phyloP scores from a whole-genome alignment of 495 filamentous ascomycete genomes.

The Podospora didyma region DNA sequence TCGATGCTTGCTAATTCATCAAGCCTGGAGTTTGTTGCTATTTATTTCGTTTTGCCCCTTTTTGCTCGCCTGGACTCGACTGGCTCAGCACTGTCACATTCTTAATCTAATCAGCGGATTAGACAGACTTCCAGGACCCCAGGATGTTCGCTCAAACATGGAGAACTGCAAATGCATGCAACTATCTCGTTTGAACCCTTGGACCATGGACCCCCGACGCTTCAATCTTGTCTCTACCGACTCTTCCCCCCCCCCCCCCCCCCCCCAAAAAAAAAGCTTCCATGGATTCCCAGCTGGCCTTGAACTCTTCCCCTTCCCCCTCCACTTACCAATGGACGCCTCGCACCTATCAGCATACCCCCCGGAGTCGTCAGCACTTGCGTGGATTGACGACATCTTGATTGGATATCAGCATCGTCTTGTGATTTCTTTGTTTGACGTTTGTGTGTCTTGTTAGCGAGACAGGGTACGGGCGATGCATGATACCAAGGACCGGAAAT shows the following conservation, averaged over 20 bases:
- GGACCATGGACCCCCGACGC: slow-evolving; percentile 9
- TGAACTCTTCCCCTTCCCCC: slow-evolving; percentile 8
- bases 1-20: slow-evolving; percentile 24
- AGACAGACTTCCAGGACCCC: slow-evolving; percentile 36
- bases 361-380: slow-evolving; percentile 8
- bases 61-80: slow-evolving; percentile 26
- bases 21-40: slow-evolving; percentile 18
- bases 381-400: slow-evolving; percentile 5
- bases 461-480: slow-evolving; percentile 17
- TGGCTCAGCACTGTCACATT: slow-evolving; percentile 16
- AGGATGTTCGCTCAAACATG: slow-evolving; percentile 30
- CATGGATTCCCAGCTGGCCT: slow-evolving; percentile 5
- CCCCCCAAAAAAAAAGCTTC: background rate
- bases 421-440: slow-evolving; percentile 24
- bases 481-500: slow-evolving; percentile 23
- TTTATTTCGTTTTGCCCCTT: background rate
- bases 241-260: no score
- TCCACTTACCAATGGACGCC: slow-evolving; percentile 8
- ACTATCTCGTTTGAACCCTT: slow-evolving; percentile 31
- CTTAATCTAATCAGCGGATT: slow-evolving; percentile 25
- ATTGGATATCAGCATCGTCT: slow-evolving; percentile 20
- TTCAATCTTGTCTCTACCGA: slow-evolving; percentile 5
- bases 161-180: slow-evolving; percentile 47
- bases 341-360: slow-evolving; percentile 6
- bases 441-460: slow-evolving; percentile 24